Evolutionary conservation across 768 basidiomycete genomes (phyloP), one percentile per base, ranked within the genome.

Genomic region (Russula sp.): DNA sequence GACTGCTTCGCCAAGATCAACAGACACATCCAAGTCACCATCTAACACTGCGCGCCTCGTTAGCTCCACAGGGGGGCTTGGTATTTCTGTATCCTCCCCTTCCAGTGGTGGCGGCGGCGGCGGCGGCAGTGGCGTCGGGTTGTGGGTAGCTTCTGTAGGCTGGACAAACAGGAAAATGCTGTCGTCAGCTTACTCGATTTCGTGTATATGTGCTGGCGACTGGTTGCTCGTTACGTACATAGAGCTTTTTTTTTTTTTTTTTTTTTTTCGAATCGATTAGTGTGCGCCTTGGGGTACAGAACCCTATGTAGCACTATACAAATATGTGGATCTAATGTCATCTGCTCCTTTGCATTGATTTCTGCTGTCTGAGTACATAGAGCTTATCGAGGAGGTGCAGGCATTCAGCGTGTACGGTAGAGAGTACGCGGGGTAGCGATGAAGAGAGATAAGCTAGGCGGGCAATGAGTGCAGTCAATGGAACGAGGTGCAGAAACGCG

Each of bases 401-500:
- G 31, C 57, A 62, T 48, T 66, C 65, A 4, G 35, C 13, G 20
- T 62, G 55, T 34, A 66, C 27, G 7, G 42, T 27, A 9, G 49
- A 56, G 14, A 66, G 40, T 20, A 39, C 59, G 42, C 50, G 11
- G 4, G 50, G 50, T 9, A 66, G 4, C 14, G 52, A 62, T 22
- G 52, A 49, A n/a, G 57, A 54, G 13, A 67, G 57, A 18, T 61
- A 62, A 2, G 55, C 51, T 70, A 89, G 72, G 60, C 89, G 80
- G 3, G 87, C 86, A 48, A 80, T 74, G 44, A 89, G 79, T 13
- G 84, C 87, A 27, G 78, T 75, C 47, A 91, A 76, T 4, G 82
- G 69, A n/a, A 86, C 73, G 14, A 89, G 70, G 64, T 87, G 86
- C 11, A 88, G 76, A 69, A 93, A 93, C 18, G 88, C 85, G 18